These are phyloP conservation scores for Purshia tridentata DNA, from an alignment of 306 rosid species.

Conservation along the genomic window DNA sequence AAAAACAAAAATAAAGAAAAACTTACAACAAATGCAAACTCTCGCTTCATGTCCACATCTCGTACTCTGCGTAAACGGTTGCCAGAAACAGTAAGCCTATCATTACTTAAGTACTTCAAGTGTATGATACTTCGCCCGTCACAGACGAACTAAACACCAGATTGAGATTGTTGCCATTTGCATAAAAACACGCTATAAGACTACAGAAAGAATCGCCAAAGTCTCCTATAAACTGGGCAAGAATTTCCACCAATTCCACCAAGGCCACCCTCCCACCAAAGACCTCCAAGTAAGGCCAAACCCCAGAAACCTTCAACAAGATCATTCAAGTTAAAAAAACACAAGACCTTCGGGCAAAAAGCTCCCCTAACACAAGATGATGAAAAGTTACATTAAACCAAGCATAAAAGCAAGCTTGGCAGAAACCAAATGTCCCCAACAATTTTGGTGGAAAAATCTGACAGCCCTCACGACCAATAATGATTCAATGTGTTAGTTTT, in stretches of 20 bases:
- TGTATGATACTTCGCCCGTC: constrained; percentile 75
- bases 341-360: constrained; percentile 45
- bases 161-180: constrained; percentile 88
- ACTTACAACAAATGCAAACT: constrained; percentile 86
- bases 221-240: constrained; percentile 61
- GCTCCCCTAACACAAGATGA: constrained; percentile 59
- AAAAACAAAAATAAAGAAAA: constrained; percentile 20
- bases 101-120: constrained; percentile 78
- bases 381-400: constrained; percentile 51
- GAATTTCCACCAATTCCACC: constrained; percentile 84
- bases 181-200: constrained; percentile 81
- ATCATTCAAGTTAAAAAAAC: constrained; percentile 70
- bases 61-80: constrained; percentile 93
- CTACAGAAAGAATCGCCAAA: constrained; percentile 86
- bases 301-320: constrained; percentile 89
- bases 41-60: constrained; percentile 90
- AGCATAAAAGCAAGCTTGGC: constrained; percentile 44
- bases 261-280: constrained; percentile 83
- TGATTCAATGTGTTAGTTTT: not conserved
- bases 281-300: constrained; percentile 79
- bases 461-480: constrained; percentile 26
- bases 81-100: constrained; percentile 92
- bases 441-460: constrained; percentile 28
- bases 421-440: constrained; percentile 35
- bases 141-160: constrained; percentile 87